Evolutionary conservation across 169 alveolate genomes (phyloP).

Genomic region (Plasmodium vivax): DNA sequence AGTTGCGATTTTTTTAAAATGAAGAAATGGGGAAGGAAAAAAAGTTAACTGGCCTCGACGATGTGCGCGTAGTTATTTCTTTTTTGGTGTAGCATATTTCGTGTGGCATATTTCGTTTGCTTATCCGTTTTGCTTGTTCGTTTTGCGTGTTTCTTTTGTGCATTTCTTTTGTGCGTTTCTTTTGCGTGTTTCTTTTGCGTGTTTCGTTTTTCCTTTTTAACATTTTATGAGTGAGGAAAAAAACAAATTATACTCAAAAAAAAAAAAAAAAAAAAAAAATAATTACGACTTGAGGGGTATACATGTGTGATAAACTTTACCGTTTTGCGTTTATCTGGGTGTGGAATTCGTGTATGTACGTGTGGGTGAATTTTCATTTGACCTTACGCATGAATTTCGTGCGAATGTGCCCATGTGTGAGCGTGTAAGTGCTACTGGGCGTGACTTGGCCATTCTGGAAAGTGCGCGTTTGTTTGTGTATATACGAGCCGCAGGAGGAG

Average conservation of each 20-base stretch:
- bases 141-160: neutral
- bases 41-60: neutral
- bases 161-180: neutral
- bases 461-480: neutral
- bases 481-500: neutral
- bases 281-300: neutral
- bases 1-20: constrained; percentile 16
- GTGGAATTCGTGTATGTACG: neutral
- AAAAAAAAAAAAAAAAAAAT: neutral
- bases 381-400: neutral
- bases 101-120: neutral
- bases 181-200: neutral
- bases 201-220: neutral
- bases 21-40: neutral
- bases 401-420: neutral
- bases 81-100: neutral
- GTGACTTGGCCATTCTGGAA: neutral
- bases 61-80: neutral
- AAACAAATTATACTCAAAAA: neutral
- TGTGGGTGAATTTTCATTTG: neutral
- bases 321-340: neutral
- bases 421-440: neutral
- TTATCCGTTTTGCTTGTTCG: neutral
- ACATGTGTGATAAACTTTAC: neutral
- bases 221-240: neutral